Conservation (phyloP, 2,329 filamentous ascomycete genomes). For the Aspergillus sojae region DNA sequence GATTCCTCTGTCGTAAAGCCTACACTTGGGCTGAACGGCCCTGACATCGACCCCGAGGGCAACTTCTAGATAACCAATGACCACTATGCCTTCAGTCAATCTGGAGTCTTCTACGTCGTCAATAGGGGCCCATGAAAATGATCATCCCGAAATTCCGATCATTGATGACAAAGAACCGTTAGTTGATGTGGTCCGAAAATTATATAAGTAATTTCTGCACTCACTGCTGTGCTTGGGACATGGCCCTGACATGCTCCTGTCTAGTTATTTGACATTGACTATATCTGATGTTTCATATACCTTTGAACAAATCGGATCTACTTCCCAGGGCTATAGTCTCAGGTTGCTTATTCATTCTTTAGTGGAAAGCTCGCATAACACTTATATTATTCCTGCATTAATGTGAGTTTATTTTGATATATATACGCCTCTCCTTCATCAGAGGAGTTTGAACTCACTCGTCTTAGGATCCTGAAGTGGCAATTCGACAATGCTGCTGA, state of each 20-base stretch:
- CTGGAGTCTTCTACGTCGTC: constrained; percentile 21
- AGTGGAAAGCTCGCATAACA: constrained; percentile 47
- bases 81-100: constrained; percentile 10
- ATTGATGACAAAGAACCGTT: constrained; percentile 46
- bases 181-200: constrained; percentile 42
- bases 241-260: constrained; percentile 9
- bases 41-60: background rate
- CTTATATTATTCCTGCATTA: constrained; percentile 50
- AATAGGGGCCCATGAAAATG: constrained; percentile 20
- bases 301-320: constrained; percentile 49
- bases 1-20: background rate
- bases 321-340: constrained; percentile 40
- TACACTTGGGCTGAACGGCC: background rate
- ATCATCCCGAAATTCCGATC: constrained; percentile 41
- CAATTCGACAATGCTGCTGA: constrained; percentile 56
- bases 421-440: background rate
- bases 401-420: constrained; percentile 46
- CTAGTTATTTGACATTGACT: constrained; percentile 43
- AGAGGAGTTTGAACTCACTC: background rate
- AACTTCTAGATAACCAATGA: background rate
- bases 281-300: constrained; percentile 45
- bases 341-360: constrained; percentile 42
- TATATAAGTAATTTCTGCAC: constrained; percentile 35
- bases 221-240: background rate
- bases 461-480: constrained; percentile 57